Percentiles rank a stretch among this genome's conserved stretches.
phyloP scores from a whole-genome alignment of 2,329 filamentous ascomycete species.

The Verticillium alfalfae region DNA sequence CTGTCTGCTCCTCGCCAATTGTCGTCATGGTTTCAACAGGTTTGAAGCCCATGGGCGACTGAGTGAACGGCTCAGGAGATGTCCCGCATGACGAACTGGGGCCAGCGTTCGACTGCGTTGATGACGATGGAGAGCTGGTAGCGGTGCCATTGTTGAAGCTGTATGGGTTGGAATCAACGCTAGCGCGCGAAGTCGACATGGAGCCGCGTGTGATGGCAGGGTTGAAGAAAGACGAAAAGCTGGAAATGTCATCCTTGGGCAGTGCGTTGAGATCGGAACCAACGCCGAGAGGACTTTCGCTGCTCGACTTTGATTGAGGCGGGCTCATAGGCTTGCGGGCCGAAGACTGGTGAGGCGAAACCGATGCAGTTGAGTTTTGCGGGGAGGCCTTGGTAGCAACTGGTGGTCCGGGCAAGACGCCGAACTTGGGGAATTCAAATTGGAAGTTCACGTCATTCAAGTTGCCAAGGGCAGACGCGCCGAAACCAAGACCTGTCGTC shows the following conservation, averaged over 20 bases:
- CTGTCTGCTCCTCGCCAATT: slow-evolving; percentile 60
- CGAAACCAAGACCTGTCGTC: slow-evolving; percentile 31
- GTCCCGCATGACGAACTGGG: slow-evolving; percentile 67
- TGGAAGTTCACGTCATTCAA: slow-evolving; percentile 77
- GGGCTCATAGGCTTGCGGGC: slow-evolving; percentile 28
- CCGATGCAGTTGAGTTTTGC: slow-evolving; percentile 4
- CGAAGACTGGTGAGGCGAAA: slow-evolving; percentile 7
- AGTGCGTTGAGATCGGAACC: slow-evolving; percentile 1
- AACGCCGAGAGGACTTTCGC: slow-evolving; percentile 10
- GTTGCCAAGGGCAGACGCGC: slow-evolving; percentile 47
- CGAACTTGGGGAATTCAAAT: slow-evolving; percentile 95
- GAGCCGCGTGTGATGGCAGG: slow-evolving; percentile 41
- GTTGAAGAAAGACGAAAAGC: slow-evolving; percentile 54
- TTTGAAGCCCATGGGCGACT: slow-evolving; percentile 64
- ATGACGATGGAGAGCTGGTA: slow-evolving; percentile 60
- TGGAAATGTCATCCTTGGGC: slow-evolving; percentile 46
- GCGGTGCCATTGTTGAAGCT: slow-evolving; percentile 44
- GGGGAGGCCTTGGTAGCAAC: slow-evolving; percentile 15
- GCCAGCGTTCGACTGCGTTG: slow-evolving; percentile 52
- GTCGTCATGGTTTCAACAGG: slow-evolving; percentile 57
- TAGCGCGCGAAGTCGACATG: slow-evolving; percentile 38
- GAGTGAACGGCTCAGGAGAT: slow-evolving; percentile 69
- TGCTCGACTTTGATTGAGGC: slow-evolving; percentile 15
- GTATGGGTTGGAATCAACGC: slow-evolving; percentile 44
- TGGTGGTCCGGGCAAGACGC: slow-evolving; percentile 55